phyloP scores from a whole-genome alignment of 106 monocot species.

The Iris macrosiphon region DNA sequence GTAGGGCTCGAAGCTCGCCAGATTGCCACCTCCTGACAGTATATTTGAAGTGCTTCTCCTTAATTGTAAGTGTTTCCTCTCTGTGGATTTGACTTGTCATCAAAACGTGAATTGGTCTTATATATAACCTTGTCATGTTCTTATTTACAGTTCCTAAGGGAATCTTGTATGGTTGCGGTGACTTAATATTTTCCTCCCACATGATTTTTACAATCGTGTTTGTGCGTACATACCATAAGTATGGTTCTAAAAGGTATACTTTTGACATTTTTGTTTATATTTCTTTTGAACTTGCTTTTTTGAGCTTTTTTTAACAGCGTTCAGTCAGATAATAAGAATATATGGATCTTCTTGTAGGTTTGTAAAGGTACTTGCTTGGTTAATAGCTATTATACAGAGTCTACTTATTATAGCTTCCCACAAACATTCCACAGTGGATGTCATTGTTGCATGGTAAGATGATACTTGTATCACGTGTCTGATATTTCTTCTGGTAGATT shows the following conservation, averaged over 20 bases:
- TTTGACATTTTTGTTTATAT: neutral
- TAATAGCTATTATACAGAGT: constrained; percentile 36
- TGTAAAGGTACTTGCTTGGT: constrained; percentile 41
- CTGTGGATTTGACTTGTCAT: neutral
- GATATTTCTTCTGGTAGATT: neutral
- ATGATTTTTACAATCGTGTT: constrained; percentile 88
- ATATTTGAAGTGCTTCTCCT: constrained; percentile 64
- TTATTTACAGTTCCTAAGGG: constrained; percentile 32
- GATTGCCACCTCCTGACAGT: constrained; percentile 49
- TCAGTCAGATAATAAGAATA: neutral
- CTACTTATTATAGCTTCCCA: constrained; percentile 50
- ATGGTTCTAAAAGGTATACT: constrained; percentile 38
- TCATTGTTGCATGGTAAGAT: constrained; percentile 50
- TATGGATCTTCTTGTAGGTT: constrained; percentile 23
- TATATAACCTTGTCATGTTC: neutral
- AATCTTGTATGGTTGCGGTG: constrained; percentile 38
- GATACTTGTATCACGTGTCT: neutral
- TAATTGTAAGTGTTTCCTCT: constrained; percentile 32
- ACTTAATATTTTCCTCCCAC: constrained; percentile 75
- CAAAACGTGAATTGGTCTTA: neutral
- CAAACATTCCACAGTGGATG: constrained; percentile 54
- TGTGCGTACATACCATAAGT: constrained; percentile 48
- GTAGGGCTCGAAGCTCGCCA: constrained; percentile 71
- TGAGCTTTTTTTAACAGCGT: too few relatives aligned
- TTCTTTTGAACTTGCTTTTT: too few relatives aligned